Percentiles rank a stretch among this genome's conserved stretches.
These are phyloP conservation scores for Aechmea fasciata DNA, from an alignment of 176 grass and related monocot genomes.

Conservation along the genomic window DNA sequence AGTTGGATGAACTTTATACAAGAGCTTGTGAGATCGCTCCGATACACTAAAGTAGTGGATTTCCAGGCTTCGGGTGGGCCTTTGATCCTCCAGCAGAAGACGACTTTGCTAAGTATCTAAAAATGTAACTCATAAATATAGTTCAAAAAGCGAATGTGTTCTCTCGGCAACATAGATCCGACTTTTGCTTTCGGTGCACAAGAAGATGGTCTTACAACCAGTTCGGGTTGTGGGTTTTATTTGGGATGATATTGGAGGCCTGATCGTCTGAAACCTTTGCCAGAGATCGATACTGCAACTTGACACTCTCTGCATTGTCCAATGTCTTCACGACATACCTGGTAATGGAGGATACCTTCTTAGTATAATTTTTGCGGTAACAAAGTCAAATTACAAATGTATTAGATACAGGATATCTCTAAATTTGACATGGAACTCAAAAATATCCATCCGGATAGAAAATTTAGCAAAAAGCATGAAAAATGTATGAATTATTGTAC, in stretches of 20 bases:
- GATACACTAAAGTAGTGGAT: no score
- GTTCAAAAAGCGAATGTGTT: neutral
- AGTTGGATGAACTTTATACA: no score
- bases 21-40: no score
- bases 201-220: neutral
- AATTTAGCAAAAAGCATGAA: neutral
- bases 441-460: neutral
- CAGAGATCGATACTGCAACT: constrained; percentile 56
- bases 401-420: no score
- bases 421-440: no score
- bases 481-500: neutral
- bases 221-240: neutral
- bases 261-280: constrained; percentile 29
- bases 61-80: no score
- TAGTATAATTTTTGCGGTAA: neutral
- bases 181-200: no score
- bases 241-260: neutral
- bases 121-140: no score
- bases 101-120: no score
- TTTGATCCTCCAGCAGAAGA: no score
- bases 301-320: constrained; percentile 75
- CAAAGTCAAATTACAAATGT: neutral
- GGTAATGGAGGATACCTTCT: neutral
- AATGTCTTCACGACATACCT: constrained; percentile 89
- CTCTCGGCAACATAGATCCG: neutral